Evolutionary conservation across 2,329 filamentous ascomycete species (phyloP).

Genomic region (Microdochium bolleyi): DNA sequence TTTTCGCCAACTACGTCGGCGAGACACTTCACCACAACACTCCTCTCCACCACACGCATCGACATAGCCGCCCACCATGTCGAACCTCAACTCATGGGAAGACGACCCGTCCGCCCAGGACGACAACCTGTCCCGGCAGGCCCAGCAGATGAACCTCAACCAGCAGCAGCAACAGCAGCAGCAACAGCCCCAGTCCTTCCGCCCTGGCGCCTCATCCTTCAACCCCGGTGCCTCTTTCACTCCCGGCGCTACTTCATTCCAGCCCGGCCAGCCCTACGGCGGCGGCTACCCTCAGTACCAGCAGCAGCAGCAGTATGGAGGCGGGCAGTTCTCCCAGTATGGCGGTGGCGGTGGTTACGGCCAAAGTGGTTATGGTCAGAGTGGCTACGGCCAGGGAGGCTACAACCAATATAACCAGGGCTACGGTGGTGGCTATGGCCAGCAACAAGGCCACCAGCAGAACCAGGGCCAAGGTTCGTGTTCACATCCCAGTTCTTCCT

Average conservation of each 20-base stretch:
- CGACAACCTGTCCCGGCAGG: constrained; percentile 68
- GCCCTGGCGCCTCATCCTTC: constrained; percentile 47
- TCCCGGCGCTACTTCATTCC: constrained; percentile 62
- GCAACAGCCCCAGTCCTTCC: constrained; percentile 35
- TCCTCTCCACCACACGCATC: constrained; percentile 7
- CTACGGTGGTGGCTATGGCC: constrained; percentile 42
- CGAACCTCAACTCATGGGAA: constrained; percentile 92
- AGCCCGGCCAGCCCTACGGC: constrained; percentile 62
- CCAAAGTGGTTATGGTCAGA: constrained; percentile 21
- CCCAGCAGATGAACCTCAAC: constrained; percentile 70
- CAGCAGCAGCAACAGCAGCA: constrained; percentile 30
- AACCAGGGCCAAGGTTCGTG: constrained; percentile 28
- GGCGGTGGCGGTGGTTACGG: constrained; percentile 26
- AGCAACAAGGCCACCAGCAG: constrained; percentile 29
- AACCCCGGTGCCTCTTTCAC: constrained; percentile 65
- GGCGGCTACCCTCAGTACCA: constrained; percentile 49
- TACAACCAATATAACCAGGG: constrained; percentile 43
- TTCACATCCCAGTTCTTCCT: constrained; percentile 4
- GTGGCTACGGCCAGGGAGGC: constrained; percentile 34
- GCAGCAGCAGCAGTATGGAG: constrained; percentile 43
- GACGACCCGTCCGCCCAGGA: constrained; percentile 75
- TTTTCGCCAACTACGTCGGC: background rate
- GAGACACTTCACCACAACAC: background rate
- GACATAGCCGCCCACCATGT: constrained; percentile 48
- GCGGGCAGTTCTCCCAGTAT: constrained; percentile 48